Evolutionary conservation across 257 asterid species (phyloP), one percentile per base, ranked within the genome.

Genomic region (Lycium ferocissimum): DNA sequence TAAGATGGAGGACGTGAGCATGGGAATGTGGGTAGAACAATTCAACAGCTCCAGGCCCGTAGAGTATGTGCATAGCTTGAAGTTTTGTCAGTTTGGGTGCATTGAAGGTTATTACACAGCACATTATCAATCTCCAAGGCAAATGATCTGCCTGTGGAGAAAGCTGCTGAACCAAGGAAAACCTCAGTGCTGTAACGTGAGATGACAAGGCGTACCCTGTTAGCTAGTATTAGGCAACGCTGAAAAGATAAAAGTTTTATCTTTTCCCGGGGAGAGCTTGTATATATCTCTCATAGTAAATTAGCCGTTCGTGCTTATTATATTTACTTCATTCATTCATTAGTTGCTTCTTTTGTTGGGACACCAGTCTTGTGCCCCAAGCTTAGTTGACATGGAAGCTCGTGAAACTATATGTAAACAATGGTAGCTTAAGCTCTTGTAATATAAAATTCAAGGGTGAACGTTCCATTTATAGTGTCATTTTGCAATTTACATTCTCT

Each of bases 1-100:
- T 91, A 96, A 96, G 91, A 96, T 96, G 99, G 99, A 96, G 89
- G 98, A 96, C 38, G 98, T 96, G 85, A 94, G 98, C 94, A 93
- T 96, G 98, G 99, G 99, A 86, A 93, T 92, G 98, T 96, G 99
- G 99, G 98, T 96, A 35, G 94, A 94, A 86, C 89, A 91, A 87
- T 94, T 89, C 89, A 96, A 94, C 91, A 87, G 86, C 85, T 84
- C 95, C 54, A 91, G 73, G 84, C 89, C 89, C 3, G 96, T 94
- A 22, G 90, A 93, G 45, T 96, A 96, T 57, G 90, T 89, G 81
- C 99, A 96, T 83, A 94, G 97, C 92, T 88, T 93, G 91, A 96
- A 92, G 91, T 96, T 94, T 86, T 96, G 98, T 81, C 99, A 96
- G 84, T 96, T 92, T 76, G 99, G 99, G 88, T 96, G 98, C 86